phyloP scores from a whole-genome alignment of 768 basidiomycete species.

The Boletus vinaceobasis region DNA sequence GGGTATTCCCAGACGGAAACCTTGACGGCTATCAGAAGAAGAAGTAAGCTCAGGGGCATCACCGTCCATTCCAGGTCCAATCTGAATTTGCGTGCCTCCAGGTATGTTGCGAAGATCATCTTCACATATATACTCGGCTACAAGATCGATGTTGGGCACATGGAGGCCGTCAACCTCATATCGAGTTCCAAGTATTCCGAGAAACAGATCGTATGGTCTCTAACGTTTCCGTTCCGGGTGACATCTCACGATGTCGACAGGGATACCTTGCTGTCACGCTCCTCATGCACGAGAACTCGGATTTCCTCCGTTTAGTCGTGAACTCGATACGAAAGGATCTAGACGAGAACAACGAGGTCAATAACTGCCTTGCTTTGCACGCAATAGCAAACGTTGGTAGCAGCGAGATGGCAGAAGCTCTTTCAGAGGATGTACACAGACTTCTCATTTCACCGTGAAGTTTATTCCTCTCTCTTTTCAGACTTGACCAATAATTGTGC shows the following conservation, averaged over 20 bases:
- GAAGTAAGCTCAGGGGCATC: slow-evolving; percentile 53
- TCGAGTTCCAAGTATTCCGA: slow-evolving; percentile 94
- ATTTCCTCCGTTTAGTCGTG: slow-evolving; percentile 92
- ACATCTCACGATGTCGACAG: slow-evolving; percentile 38
- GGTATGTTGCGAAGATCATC: slow-evolving; percentile 98
- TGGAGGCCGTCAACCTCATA: slow-evolving; percentile 99
- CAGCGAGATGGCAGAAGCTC: slow-evolving; percentile 96
- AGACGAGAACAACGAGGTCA: slow-evolving; percentile 90
- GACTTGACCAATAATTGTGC: slow-evolving; percentile 13
- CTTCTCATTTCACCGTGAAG: slow-evolving; percentile 90
- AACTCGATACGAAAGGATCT: slow-evolving; percentile 98
- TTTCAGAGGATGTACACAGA: slow-evolving; percentile 91
- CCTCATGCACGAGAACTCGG: slow-evolving; percentile 98
- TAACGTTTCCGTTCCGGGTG: neutral
- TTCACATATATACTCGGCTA: slow-evolving; percentile 99
- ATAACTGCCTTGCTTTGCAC: slow-evolving; percentile 94
- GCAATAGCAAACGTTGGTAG: slow-evolving; percentile 98
- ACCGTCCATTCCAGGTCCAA: slow-evolving; percentile 9
- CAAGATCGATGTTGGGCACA: slow-evolving; percentile 97
- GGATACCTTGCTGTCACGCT: slow-evolving; percentile 97
- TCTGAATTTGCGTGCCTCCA: slow-evolving; percentile 29
- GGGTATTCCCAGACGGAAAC: slow-evolving; percentile 62
- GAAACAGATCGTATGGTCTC: slow-evolving; percentile 87
- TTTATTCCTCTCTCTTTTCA: neutral
- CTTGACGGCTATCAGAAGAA: slow-evolving; percentile 90